Percentiles rank a stretch among this genome's conserved stretches.
Evolutionary conservation across 2,329 filamentous ascomycete species (phyloP).

Genomic region (Aureobasidium melanogenum): DNA sequence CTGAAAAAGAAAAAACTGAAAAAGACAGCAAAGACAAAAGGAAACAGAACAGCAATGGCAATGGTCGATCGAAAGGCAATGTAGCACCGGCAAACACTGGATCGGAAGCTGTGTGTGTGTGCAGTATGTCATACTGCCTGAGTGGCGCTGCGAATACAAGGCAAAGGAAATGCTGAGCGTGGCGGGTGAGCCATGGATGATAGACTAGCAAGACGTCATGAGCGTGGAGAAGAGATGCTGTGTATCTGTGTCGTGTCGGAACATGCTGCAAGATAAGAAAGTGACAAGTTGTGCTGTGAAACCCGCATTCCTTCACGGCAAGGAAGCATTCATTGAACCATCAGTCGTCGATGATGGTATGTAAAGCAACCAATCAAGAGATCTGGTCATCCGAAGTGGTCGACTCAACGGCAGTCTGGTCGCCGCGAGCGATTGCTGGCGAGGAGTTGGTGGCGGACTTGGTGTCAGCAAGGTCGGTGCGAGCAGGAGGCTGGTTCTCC

Average conservation of each 20-base stretch:
- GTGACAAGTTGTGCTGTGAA: conserved; percentile 1
- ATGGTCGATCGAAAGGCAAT: background rate
- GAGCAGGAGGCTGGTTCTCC: conserved; percentile 13
- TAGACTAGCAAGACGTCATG: background rate
- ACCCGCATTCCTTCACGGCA: background rate
- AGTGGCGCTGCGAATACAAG: background rate
- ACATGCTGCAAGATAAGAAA: conserved; percentile 5
- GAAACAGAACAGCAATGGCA: conserved; percentile 7
- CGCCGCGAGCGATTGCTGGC: conserved; percentile 13
- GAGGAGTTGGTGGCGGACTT: conserved; percentile 5
- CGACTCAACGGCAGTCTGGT: conserved; percentile 11
- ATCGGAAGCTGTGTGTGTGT: conserved; percentile 1
- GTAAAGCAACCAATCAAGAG: background rate
- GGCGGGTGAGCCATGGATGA: background rate
- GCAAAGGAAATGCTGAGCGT: background rate
- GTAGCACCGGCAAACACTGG: background rate
- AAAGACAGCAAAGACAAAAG: background rate
- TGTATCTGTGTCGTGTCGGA: conserved; percentile 2
- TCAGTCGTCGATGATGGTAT: background rate
- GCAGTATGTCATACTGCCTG: background rate
- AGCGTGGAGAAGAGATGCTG: conserved; percentile 7
- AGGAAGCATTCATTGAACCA: background rate
- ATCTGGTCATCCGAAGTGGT: background rate
- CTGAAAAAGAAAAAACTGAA: conserved; percentile 1
- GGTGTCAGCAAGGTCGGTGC: conserved; percentile 8